Evolutionary conservation across 371 early-diverging fungal genomes (phyloP), one percentile per base, ranked within the genome.

Genomic region (Chytridiales sp.): DNA sequence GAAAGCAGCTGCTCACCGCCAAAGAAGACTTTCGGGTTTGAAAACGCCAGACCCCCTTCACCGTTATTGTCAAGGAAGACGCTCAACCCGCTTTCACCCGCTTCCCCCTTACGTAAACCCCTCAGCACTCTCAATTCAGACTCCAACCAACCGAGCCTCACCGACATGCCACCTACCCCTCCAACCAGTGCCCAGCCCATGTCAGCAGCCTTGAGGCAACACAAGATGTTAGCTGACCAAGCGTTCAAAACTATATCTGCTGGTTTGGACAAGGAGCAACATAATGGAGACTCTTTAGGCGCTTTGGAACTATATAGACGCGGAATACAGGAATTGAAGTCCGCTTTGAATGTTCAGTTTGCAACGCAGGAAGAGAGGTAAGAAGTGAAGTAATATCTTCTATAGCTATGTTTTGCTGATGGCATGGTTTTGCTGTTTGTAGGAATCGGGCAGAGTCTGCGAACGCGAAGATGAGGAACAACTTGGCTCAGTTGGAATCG

Each of bases 381-480:
- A 22, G 61, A 41, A 17, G 22, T 21, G 9, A 27, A 8, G 3
- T n/a, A 4, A 31, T 50, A 9, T 39, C 29, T 15, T 30, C 8
- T 11, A 11, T 34, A 35, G 42, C 36, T 5, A 27, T 27, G 9
- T 55, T 22, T 9, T 41, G 9, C 22, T 24, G 29, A n/a, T n/a
- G n/a, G n/a, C 44, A 24, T 31, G 34, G 21, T 40, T 47, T 24
- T 1, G 29, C 29, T 34, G 29, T 43, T 17, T 26, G 13, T 38
- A 72, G 73, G 27, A 39, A 68, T 4, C 42, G 64, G 31, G 77
- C 79, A 4, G 78, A 75, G 26, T 39, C 60, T 0, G 41, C 75
- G 22, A 76, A 76, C 11, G 65, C 64, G 27, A 81, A 80, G 61
- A 66, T 83, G 66, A 39, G 72, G 4, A 47, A 52, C 35, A 81